Conservation (phyloP, 306 rosid species). For the Quercus aquifolioides region DNA sequence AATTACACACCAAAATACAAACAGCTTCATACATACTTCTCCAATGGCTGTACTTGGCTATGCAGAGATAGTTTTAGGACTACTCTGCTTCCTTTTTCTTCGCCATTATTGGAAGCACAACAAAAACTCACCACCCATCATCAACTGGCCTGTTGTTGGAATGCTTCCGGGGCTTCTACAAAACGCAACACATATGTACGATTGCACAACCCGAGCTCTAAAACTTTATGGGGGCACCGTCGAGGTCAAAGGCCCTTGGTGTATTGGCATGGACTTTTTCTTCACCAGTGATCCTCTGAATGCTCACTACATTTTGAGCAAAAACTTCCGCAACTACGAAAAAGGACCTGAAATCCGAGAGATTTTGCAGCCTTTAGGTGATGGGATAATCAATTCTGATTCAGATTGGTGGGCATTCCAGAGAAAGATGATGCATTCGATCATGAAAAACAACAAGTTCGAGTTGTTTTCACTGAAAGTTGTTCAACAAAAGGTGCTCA, state of each 20-base stretch:
- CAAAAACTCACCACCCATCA: not conserved
- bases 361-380: constrained; percentile 35
- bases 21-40: too few species aligned
- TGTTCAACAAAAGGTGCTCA: constrained; percentile 1
- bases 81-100: constrained; percentile 1
- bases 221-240: not conserved
- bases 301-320: constrained; percentile 22
- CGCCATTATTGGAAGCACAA: not conserved
- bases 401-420: constrained; percentile 27
- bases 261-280: constrained; percentile 8
- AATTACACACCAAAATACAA: too few species aligned
- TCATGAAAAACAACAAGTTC: not conserved
- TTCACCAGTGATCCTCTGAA: constrained; percentile 28
- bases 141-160: constrained; percentile 10
- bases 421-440: constrained; percentile 8
- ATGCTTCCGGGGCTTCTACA: constrained; percentile 9
- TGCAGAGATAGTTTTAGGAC: not conserved
- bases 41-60: constrained; percentile 10
- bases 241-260: constrained; percentile 24
- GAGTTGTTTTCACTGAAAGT: constrained; percentile 2
- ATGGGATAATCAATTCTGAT: constrained; percentile 30
- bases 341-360: constrained; percentile 17
- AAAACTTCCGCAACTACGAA: constrained; percentile 21
- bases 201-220: not conserved
- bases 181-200: not conserved